Evolutionary conservation across 371 early-diverging fungal species (phyloP), one percentile per base, ranked within the genome.

Genomic region (Vairimorpha necatrix): DNA sequence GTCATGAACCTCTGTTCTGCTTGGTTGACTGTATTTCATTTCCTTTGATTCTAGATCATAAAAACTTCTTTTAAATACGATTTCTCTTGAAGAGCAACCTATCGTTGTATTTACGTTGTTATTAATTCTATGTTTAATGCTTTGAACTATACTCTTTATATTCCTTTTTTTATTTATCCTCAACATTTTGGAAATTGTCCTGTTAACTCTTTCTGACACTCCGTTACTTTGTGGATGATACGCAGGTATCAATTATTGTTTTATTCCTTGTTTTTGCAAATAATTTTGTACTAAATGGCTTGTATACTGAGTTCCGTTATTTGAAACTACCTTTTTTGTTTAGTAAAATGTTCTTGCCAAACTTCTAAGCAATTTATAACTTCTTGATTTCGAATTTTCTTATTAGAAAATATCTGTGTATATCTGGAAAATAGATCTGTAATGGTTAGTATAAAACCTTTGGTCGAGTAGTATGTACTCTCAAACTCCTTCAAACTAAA

Each of bases 381-480:
- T 38, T 63, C 36, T 38, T 63, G 6, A n/a, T 42, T n/a, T 0
- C 7, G 34, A 6, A 63, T 9, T 4, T 39, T 39, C 20, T 63
- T 46, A 22, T 11, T n/a, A 56, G 26, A 63, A 63, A n/a, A 38
- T 14, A 63, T 38, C 22, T 63, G 2, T 63, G 34, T 63, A 20
- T 63, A 63, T 63, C 63, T 36, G 1, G 11, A 24, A 33, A n/a
- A 63, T 38, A 63, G 39, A 38, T 63, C 63, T 36, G 9, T 34
- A 14, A 63, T 63, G 11, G 36, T 22, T 50, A 20, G 22, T 13
- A 50, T 50, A 20, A 13, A 50, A 6, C 53, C 53, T 13, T 18
- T 50, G 6, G 16, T 50, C 6, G 3, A 7, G 18, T 4, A 20
- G 18, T 7, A 50, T 7, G 16, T 20, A 20, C 53, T 3, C 22